phyloP scores from a whole-genome alignment of 768 basidiomycete genomes.

The Lentinula guzmanii region DNA sequence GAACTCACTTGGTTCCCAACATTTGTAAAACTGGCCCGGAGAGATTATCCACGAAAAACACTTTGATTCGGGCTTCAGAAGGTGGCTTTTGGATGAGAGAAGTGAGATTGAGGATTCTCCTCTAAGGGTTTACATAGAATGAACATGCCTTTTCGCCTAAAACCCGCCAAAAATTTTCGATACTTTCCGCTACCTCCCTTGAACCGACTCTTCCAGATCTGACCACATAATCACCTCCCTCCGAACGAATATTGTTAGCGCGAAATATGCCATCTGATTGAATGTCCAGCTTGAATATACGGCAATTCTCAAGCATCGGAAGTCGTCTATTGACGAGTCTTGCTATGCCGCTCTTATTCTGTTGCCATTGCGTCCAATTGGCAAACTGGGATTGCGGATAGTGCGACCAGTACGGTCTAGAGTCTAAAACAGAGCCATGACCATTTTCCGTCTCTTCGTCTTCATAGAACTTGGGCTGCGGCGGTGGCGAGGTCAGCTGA shows the following conservation, averaged over 20 bases:
- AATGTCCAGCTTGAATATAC: constrained; percentile 11
- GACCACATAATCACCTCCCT: constrained; percentile 6
- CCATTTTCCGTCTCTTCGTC: neutral
- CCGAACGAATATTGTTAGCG: constrained; percentile 5
- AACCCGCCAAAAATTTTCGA: constrained; percentile 19
- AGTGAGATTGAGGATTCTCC: neutral
- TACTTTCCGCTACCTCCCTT: constrained; percentile 9
- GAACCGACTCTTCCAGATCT: constrained; percentile 12
- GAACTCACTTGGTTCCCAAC: constrained; percentile 28
- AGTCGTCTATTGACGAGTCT: constrained; percentile 6
- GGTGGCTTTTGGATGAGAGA: constrained; percentile 12
- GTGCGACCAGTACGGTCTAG: constrained; percentile 17
- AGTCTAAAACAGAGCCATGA: neutral
- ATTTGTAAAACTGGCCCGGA: constrained; percentile 24
- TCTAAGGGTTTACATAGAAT: neutral
- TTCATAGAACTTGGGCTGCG: neutral
- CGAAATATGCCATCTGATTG: constrained; percentile 8
- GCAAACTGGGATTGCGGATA: constrained; percentile 36
- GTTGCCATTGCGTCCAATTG: constrained; percentile 34
- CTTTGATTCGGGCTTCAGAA: constrained; percentile 21
- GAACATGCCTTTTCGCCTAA: constrained; percentile 20
- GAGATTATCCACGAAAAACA: constrained; percentile 30
- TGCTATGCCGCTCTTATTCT: constrained; percentile 26
- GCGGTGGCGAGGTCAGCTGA: neutral
- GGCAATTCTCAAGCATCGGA: neutral